Evolutionary conservation across 208 protist genomes (phyloP), one percentile per base, ranked within the genome.

Genomic region (Herpetomonas samuelpessoai): DNA sequence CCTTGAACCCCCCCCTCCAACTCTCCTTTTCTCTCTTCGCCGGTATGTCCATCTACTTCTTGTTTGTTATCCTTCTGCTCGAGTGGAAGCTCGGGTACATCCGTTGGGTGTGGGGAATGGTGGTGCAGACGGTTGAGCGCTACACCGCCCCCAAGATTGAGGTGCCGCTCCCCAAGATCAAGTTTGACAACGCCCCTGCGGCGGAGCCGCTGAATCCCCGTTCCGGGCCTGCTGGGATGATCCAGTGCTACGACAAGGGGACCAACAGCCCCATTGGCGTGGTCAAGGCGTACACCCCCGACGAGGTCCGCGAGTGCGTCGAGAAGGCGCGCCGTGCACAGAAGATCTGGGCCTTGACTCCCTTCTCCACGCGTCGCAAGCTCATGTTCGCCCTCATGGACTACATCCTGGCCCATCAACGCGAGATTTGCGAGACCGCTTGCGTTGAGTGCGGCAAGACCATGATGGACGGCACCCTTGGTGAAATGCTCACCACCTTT

Each of bases 381-480:
- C 77, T 96, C 9, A 58, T 96, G 31, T 92, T 90, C 55, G 77
- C 81, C 41, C 68, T 96, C 12, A 83, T 94, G 78, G 86, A 96
- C 68, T 93, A 92, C 74, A 81, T 96, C 50, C 72, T 96, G 31
- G 62, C 68, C 25, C 64, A 96, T 49, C 87, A 96, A 69, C 41
- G 63, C 31, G 71, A 82, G 61, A 94, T 96, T 64, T 93, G 87
- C 79, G 72, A 91, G 71, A 91, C 85, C n/a, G 74, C 87, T 12
- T 89, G 75, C 47, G 78, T 93, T 25, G 91, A 96, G 66, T 91
- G 87, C 71, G 91, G 91, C 59, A 96, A 96, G 74, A 96, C 91
- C 19, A 88, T 93, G 83, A 85, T 97, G 81, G 92, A 97, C 70
- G 88, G 83, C 59, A 79, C 81, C 22, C 73, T 95, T 0, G 92